These are phyloP conservation scores for Chaetomium olivaceum DNA, from an alignment of 2,329 filamentous ascomycete genomes.

Conservation along the genomic window DNA sequence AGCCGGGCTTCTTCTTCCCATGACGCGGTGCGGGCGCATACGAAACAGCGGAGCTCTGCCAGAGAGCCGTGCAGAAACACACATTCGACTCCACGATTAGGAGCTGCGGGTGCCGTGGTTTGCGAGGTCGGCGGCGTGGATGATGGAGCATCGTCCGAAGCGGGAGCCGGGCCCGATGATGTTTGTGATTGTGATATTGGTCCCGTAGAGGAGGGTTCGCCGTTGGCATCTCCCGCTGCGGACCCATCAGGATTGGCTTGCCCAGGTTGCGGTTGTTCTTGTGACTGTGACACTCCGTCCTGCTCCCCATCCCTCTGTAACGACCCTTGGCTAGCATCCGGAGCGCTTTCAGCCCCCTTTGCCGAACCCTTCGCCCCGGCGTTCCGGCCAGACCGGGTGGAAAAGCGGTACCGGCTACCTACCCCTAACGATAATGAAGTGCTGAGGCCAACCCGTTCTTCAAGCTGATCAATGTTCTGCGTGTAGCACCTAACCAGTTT, in stretches of 20 bases:
- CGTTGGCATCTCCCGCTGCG: neutral
- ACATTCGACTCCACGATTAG: slow-evolving; percentile 57
- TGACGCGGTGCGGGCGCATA: slow-evolving; percentile 57
- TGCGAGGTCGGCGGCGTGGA: slow-evolving; percentile 20
- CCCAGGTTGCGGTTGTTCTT: neutral
- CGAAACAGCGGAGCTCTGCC: slow-evolving; percentile 62
- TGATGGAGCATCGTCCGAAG: neutral
- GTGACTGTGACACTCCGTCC: neutral
- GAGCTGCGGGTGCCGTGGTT: slow-evolving; percentile 27
- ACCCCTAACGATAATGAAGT: slow-evolving; percentile 63
- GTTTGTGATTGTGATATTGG: slow-evolving; percentile 16
- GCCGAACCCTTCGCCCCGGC: slow-evolving; percentile 16
- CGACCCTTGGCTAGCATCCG: neutral
- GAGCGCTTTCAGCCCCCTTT: slow-evolving; percentile 19
- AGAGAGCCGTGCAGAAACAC: slow-evolving; percentile 75
- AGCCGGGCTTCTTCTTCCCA: slow-evolving; percentile 62
- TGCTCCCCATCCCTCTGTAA: slow-evolving; percentile 17
- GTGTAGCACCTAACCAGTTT: slow-evolving; percentile 73
- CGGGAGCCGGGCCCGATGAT: neutral
- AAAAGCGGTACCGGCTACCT: slow-evolving; percentile 62
- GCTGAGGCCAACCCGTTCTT: slow-evolving; percentile 67
- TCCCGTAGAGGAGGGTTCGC: neutral
- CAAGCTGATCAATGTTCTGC: slow-evolving; percentile 74
- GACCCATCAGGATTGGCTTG: neutral
- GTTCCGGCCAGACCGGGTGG: slow-evolving; percentile 37